phyloP scores from a whole-genome alignment of 1,139 yeast genomes.

The Arxiozyma telluris region DNA sequence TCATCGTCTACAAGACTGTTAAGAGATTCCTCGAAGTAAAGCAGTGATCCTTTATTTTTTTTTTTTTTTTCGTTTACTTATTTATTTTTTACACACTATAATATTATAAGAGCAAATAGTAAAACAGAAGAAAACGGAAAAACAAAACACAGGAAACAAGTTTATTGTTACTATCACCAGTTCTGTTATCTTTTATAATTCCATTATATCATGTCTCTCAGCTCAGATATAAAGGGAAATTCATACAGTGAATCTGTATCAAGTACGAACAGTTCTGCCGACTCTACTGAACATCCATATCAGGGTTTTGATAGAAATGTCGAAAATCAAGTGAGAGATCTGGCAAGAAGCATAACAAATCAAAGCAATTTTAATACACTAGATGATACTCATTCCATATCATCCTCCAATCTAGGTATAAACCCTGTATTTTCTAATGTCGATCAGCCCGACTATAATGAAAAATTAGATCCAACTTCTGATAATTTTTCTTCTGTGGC shows the following conservation, averaged over 20 bases:
- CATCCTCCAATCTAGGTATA: conserved; percentile 6
- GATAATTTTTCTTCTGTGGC: conserved; percentile 51
- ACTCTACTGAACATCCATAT: conserved; percentile 10
- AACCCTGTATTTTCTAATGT: conserved; percentile 18
- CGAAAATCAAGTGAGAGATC: conserved; percentile 9
- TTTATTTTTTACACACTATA: not conserved
- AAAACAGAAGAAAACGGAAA: no score
- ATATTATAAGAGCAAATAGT: no score
- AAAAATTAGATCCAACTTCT: conserved; percentile 45
- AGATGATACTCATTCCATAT: conserved; percentile 3
- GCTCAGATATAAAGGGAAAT: conserved; percentile 2
- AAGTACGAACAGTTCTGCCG: conserved; percentile 5
- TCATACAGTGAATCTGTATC: conserved; percentile 1
- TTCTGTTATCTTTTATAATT: not conserved
- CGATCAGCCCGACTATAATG: conserved; percentile 31
- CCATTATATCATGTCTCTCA: not conserved
- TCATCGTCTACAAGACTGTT: no score
- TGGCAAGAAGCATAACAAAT: conserved; percentile 12
- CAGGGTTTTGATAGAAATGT: conserved; percentile 15
- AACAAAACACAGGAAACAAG: no score
- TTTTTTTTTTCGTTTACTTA: no score
- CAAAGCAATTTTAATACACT: conserved; percentile 1
- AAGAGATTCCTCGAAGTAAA: no score
- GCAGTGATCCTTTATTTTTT: no score
- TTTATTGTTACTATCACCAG: not conserved